Conservation (phyloP, 768 basidiomycete genomes). For the Phallus indusiatus region DNA sequence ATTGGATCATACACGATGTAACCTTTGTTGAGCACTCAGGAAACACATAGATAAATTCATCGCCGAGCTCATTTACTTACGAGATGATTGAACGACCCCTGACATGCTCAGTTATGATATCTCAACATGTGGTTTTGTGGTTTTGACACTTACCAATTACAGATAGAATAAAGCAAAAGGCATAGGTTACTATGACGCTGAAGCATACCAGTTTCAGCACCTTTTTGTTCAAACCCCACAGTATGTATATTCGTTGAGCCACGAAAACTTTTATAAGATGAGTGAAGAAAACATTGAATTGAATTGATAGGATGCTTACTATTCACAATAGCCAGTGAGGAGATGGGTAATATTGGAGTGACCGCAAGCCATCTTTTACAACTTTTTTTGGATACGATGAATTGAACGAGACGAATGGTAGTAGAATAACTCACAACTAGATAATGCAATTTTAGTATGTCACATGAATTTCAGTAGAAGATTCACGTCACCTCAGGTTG, state of each 20-base stretch:
- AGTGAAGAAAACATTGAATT: background rate
- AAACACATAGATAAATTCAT: background rate
- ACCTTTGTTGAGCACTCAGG: background rate
- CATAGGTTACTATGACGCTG: background rate
- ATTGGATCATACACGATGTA: background rate
- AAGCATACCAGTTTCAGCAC: background rate
- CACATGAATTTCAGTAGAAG: background rate
- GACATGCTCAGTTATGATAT: background rate
- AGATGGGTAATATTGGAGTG: background rate
- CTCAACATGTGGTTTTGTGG: background rate
- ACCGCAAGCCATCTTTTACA: background rate
- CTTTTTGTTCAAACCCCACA: background rate
- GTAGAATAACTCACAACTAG: background rate
- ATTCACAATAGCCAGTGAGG: background rate
- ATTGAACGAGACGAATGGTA: background rate
- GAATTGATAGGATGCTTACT: background rate
- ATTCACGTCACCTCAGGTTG: background rate
- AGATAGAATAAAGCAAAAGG: background rate
- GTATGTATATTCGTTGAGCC: conserved; percentile 1
- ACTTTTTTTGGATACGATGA: background rate
- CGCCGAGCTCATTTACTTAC: background rate
- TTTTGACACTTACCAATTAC: background rate
- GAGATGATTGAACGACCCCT: background rate
- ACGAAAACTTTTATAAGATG: background rate
- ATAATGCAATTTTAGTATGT: no score